Conservation (phyloP, 371 early-diverging fungal genomes). For the Mortierella sp. region DNA sequence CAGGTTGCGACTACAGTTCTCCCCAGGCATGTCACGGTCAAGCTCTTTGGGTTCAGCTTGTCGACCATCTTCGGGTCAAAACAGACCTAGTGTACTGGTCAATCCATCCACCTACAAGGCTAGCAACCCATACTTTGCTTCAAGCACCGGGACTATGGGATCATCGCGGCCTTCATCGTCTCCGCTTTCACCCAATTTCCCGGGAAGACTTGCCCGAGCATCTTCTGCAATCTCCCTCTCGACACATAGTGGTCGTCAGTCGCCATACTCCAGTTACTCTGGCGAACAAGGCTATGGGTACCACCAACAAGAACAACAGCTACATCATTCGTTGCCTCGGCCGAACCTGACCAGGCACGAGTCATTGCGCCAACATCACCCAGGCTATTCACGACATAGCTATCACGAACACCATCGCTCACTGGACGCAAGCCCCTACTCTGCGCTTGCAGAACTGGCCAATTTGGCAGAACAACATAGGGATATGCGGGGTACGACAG, state of each 20-base stretch:
- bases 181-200: slow-evolving; percentile 10
- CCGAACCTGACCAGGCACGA: slow-evolving; percentile 28
- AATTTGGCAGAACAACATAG: slow-evolving; percentile 38
- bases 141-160: slow-evolving; percentile 11
- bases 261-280: slow-evolving; percentile 6
- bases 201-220: slow-evolving; percentile 14
- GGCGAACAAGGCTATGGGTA: slow-evolving; percentile 21
- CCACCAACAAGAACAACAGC: slow-evolving; percentile 33
- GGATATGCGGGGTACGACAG: slow-evolving; percentile 27
- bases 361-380: slow-evolving; percentile 21
- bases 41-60: slow-evolving; percentile 28
- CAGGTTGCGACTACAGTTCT: slow-evolving; percentile 20
- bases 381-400: background rate
- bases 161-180: slow-evolving; percentile 10
- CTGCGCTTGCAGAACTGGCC: slow-evolving; percentile 45
- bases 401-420: slow-evolving; percentile 34
- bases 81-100: slow-evolving; percentile 32
- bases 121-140: slow-evolving; percentile 12
- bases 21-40: slow-evolving; percentile 43
- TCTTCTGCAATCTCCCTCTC: slow-evolving; percentile 19
- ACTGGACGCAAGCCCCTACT: slow-evolving; percentile 28
- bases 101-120: slow-evolving; percentile 36
- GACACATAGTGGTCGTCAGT: background rate
- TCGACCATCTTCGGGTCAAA: slow-evolving; percentile 16
- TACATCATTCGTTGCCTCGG: slow-evolving; percentile 37